Base-by-base conservation (phyloP, 257 asterid species). In the Euphrasia confusa region DNA sequence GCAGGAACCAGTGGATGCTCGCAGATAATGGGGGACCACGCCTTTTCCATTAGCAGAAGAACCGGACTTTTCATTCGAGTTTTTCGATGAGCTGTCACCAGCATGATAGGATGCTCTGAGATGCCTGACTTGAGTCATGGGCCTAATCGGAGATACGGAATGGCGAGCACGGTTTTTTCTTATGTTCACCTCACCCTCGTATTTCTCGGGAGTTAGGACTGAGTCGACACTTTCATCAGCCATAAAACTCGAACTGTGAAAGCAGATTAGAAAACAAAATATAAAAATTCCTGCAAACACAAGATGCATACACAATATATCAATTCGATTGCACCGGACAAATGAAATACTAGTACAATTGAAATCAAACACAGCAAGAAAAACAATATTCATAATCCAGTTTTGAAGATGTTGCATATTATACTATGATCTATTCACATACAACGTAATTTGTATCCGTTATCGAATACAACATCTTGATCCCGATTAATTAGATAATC, bases 1-100 rank as follows among this genome's bases (percentile, higher is more conserved):
- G 74, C 95, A 90, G 60, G 98, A 90, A 60, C 91, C 96, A 13
- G 94, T 85, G 42, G 95, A 88, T 54, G 95, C 86, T 79, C 95
- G 77, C 63, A 86, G 95, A 78, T 92, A 83, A 69, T 42, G 80
- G 1, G 99, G 89, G 65, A 69, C 66, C 64, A 30, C 66, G 2
- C 64, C 72, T 71, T 68, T 71, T 39, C 50, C 70, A 5, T 66
- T 55, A 18, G 54, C 64, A 28, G 79, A 69, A 28, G 78, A 69
- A 58, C 40, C 61, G 58, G 79, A 68, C 63, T 78, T 78, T 13
- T 76, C 83, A 3, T 79, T 70, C 40, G 87, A 78, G 61, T 68
- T 72, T 61, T 80, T 79, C 47, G 69, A 66, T 7, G 75, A 61
- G 65, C 61, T 47, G 55, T 57, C 52, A 45, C 52, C 18, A 5